phyloP scores from a whole-genome alignment of 257 asterid genomes.

The Echites panduratus region DNA sequence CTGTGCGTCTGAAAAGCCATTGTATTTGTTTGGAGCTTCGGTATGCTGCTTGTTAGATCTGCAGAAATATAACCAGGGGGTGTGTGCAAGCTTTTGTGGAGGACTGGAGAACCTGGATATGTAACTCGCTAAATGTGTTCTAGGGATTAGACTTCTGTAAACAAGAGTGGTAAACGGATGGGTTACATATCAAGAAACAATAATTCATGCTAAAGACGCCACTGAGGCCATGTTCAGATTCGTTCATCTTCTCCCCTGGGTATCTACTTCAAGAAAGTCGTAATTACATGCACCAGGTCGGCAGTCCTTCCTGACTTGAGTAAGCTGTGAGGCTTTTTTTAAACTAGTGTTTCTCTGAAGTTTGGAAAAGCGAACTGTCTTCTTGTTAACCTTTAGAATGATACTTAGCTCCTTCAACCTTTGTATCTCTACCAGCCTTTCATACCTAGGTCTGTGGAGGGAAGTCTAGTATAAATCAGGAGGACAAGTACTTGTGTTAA shows the following conservation, averaged over 20 bases:
- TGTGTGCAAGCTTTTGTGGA: neutral
- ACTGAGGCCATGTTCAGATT: neutral
- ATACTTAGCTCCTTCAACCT: neutral
- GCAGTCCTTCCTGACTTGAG: neutral
- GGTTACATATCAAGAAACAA: neutral
- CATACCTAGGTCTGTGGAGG: neutral
- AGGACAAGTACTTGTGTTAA: neutral
- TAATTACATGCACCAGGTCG: neutral
- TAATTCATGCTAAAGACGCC: neutral
- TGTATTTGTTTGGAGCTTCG: neutral
- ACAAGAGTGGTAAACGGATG: neutral
- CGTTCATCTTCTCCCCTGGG: neutral
- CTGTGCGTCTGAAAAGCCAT: neutral
- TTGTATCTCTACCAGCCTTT: neutral
- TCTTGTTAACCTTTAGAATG: neutral
- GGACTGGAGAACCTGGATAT: neutral
- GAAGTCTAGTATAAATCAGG: neutral
- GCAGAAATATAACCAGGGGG: constrained; percentile 3
- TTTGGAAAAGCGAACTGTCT: neutral
- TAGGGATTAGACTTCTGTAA: neutral
- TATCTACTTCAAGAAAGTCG: neutral
- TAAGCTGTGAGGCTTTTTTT: neutral
- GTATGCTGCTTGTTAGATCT: neutral
- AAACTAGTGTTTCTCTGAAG: neutral
- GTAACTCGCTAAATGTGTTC: neutral